phyloP scores from a whole-genome alignment of 78 protist species.

The Neovahlkampfia damariscottae region DNA sequence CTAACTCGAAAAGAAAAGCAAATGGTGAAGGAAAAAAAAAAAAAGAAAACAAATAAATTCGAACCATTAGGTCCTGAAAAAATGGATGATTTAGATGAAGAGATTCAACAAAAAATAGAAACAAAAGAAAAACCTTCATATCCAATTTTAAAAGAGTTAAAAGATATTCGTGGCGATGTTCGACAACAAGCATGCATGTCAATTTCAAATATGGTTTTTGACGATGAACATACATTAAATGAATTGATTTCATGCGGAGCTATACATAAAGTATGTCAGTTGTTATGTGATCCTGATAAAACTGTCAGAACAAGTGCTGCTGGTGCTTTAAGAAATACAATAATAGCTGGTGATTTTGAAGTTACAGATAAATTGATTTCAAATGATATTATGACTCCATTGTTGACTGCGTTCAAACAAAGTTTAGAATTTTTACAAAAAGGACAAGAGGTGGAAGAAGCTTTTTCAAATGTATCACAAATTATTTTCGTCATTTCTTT shows the following conservation, averaged over 20 bases:
- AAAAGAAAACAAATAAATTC: too few species aligned
- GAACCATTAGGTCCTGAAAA: too few species aligned
- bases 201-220: too few species aligned
- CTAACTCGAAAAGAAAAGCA: too few species aligned
- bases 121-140: too few species aligned
- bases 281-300: background rate
- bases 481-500: background rate
- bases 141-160: too few species aligned
- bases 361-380: background rate
- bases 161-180: too few species aligned
- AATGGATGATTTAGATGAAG: too few species aligned
- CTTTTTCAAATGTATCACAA: background rate
- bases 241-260: background rate
- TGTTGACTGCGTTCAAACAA: background rate
- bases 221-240: too few species aligned
- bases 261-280: background rate
- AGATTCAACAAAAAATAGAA: too few species aligned
- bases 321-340: background rate
- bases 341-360: background rate
- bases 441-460: background rate
- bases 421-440: background rate
- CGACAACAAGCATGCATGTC: too few species aligned
- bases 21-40: too few species aligned
- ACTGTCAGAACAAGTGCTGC: background rate
- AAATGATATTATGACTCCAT: background rate